Evolutionary conservation across 2,329 filamentous ascomycete species (phyloP).

Genomic region (Neonectria punicea): DNA sequence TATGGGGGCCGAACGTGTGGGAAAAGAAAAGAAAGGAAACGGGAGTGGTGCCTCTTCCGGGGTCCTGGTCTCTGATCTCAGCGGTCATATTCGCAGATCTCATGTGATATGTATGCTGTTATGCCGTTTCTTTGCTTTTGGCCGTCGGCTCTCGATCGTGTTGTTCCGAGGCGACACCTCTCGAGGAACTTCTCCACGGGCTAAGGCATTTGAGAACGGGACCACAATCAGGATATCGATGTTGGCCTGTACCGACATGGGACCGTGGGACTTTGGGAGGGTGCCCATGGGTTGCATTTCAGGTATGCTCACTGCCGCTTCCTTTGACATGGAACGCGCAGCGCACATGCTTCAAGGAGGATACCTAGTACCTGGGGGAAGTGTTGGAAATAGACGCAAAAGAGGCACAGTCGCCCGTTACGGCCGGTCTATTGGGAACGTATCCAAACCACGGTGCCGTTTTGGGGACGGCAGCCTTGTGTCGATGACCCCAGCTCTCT

Average conservation of each 20-base stretch:
- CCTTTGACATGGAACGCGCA: constrained; percentile 17
- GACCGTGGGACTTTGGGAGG: constrained; percentile 4
- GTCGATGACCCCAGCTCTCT: constrained; percentile 20
- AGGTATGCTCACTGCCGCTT: constrained; percentile 12
- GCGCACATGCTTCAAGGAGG: constrained; percentile 22
- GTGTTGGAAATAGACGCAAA: constrained; percentile 22
- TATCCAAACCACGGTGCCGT: constrained; percentile 8
- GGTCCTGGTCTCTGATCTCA: constrained; percentile 17
- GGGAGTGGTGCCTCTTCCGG: constrained; percentile 2
- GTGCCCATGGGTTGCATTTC: constrained; percentile 5
- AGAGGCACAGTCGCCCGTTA: constrained; percentile 34
- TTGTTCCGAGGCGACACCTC: constrained; percentile 15
- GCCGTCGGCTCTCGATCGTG: constrained; percentile 10
- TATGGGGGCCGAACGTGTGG: not conserved
- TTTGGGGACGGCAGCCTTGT: constrained; percentile 13
- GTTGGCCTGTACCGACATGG: not conserved
- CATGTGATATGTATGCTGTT: constrained; percentile 16
- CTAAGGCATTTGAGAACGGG: constrained; percentile 3
- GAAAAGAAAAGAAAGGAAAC: constrained; percentile 2
- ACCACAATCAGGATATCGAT: constrained; percentile 7
- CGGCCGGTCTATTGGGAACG: constrained; percentile 18
- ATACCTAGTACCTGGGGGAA: constrained; percentile 4
- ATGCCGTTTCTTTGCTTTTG: constrained; percentile 1
- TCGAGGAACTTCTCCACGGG: constrained; percentile 3
- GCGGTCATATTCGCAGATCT: constrained; percentile 16